Conservation (phyloP, 2,329 filamentous ascomycete genomes). For the Hymenotorrendiella dingleyae region DNA sequence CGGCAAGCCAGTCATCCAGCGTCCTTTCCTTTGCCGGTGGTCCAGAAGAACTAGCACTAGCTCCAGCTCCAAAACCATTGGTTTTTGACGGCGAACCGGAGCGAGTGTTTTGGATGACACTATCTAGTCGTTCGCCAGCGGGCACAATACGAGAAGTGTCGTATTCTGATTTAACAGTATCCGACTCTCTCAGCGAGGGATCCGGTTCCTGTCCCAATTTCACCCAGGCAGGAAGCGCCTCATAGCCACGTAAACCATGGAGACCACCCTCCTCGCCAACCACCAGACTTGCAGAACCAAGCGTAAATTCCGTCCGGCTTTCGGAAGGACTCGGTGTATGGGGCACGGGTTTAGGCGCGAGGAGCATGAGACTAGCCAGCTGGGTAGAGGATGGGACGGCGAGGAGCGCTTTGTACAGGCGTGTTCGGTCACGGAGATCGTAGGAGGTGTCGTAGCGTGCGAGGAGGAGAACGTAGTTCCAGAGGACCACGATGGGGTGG, state of each 20-base stretch:
- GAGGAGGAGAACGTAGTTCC: constrained; percentile 77
- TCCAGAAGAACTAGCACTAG: constrained; percentile 15
- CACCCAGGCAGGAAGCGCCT: constrained; percentile 79
- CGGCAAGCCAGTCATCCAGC: constrained; percentile 84
- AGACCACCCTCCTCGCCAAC: constrained; percentile 69
- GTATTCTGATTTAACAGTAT: constrained; percentile 33
- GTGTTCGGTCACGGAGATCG: constrained; percentile 84
- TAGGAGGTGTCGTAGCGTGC: constrained; percentile 92
- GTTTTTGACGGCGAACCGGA: constrained; percentile 35
- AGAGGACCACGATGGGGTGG: constrained; percentile 71
- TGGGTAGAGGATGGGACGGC: constrained; percentile 69
- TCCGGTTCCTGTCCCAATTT: constrained; percentile 74
- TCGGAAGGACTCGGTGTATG: constrained; percentile 87
- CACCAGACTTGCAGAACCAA: constrained; percentile 83
- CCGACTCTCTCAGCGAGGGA: constrained; percentile 60
- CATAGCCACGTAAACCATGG: constrained; percentile 73
- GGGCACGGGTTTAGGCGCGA: constrained; percentile 91
- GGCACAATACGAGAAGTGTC: constrained; percentile 41
- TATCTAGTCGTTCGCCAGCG: constrained; percentile 60
- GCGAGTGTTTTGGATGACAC: constrained; percentile 39
- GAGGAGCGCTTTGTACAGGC: constrained; percentile 81
- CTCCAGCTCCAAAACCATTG: constrained; percentile 40
- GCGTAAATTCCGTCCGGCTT: constrained; percentile 65
- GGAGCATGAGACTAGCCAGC: constrained; percentile 80
- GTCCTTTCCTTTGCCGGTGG: constrained; percentile 64